phyloP scores from a whole-genome alignment of 768 basidiomycete species.

The Leccinum uliginosum region DNA sequence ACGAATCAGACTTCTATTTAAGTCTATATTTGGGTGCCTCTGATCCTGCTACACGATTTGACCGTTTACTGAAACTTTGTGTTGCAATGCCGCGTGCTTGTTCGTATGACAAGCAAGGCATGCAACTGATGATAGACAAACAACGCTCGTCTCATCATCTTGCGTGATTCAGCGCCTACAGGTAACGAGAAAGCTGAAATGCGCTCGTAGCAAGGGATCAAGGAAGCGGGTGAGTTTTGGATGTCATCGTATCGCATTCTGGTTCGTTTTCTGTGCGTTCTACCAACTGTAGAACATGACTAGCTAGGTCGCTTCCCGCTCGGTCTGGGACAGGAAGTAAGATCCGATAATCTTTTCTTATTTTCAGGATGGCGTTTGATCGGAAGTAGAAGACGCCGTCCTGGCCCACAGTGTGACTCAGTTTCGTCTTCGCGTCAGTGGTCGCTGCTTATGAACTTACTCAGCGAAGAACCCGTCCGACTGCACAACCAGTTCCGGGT shows the following conservation, averaged over 20 bases:
- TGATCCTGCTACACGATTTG: not conserved
- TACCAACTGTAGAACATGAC: not conserved
- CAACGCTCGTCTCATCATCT: not conserved
- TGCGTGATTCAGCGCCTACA: not conserved
- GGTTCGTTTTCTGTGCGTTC: not conserved
- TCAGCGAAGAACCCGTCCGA: not conserved
- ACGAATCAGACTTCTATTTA: not conserved
- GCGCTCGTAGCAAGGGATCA: not conserved
- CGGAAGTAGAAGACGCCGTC: not conserved
- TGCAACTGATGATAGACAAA: too few species aligned
- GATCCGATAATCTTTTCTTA: not conserved
- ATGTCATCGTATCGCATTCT: not conserved
- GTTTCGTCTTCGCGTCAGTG: not conserved
- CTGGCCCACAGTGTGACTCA: not conserved
- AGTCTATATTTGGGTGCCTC: not conserved
- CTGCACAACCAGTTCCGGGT: too few species aligned
- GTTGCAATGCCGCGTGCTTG: not conserved
- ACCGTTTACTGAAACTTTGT: not conserved
- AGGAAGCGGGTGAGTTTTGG: not conserved
- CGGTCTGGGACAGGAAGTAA: not conserved
- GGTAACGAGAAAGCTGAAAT: not conserved
- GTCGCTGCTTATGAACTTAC: not conserved
- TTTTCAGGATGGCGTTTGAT: not conserved
- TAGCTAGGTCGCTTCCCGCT: not conserved
- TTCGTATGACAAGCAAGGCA: not conserved